Conservation (phyloP, 2,329 filamentous ascomycete genomes). For the Sporothrix luriei region DNA sequence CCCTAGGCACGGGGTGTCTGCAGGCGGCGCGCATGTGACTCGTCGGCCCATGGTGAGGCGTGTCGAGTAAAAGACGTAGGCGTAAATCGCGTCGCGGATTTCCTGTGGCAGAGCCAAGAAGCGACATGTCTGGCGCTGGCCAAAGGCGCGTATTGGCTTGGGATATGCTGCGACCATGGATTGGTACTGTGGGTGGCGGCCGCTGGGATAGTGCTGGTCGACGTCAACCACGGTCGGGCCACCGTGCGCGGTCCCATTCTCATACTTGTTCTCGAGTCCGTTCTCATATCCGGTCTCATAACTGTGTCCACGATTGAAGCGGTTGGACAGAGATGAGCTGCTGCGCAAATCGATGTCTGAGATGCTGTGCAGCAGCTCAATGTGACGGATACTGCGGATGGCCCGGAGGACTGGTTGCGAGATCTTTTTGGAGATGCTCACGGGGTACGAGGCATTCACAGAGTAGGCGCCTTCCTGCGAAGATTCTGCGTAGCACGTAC, state of each 20-base stretch:
- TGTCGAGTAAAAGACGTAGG: constrained; percentile 34
- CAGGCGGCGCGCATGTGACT: constrained; percentile 28
- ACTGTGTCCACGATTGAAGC: not conserved
- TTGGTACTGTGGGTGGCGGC: not conserved
- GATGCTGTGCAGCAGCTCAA: constrained; percentile 21
- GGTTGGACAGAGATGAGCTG: not conserved
- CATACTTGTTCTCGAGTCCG: not conserved
- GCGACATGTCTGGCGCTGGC: constrained; percentile 28
- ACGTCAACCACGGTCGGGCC: not conserved
- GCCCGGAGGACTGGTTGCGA: constrained; percentile 30
- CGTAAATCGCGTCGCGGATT: constrained; percentile 36
- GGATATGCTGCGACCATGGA: not conserved
- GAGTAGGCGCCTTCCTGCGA: not conserved
- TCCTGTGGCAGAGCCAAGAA: constrained; percentile 35
- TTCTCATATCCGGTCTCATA: not conserved
- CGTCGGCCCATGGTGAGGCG: constrained; percentile 36
- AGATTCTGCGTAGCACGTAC: not conserved
- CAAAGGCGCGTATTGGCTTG: not conserved
- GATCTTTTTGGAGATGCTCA: constrained; percentile 25
- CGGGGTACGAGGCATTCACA: not conserved
- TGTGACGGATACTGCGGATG: constrained; percentile 26
- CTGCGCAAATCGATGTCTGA: constrained; percentile 12
- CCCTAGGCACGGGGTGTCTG: not conserved
- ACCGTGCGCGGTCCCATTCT: not conserved
- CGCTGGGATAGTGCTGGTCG: constrained; percentile 3